Evolutionary conservation across 1,284 basidiomycete species (phyloP).

Genomic region (Wallemia mellicola): DNA sequence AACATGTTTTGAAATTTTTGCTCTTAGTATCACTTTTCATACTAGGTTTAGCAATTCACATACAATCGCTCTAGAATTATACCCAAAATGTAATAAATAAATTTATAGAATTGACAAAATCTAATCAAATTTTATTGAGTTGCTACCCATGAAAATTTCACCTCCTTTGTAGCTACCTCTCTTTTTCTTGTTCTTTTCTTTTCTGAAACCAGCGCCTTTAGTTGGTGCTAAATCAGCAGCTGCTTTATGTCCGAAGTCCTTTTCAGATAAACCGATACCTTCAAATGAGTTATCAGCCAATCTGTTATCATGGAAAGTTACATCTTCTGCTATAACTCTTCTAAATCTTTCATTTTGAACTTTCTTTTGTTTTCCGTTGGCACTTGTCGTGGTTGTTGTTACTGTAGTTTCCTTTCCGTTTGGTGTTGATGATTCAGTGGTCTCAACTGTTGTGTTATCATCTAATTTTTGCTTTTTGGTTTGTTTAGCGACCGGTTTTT

Average conservation of each 20-base stretch:
- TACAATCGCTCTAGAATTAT: background rate
- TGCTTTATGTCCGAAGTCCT: conserved; percentile 12
- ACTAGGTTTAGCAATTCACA: background rate
- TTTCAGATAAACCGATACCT: conserved; percentile 9
- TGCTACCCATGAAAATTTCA: conserved; percentile 4
- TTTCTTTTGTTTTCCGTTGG: conserved; percentile 3
- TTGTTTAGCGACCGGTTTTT: background rate
- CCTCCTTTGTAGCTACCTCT: conserved; percentile 13
- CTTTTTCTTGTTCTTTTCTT: conserved; percentile 16
- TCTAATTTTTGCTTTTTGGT: background rate
- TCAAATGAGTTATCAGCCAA: conserved; percentile 13
- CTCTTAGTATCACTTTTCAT: background rate
- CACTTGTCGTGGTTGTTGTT: background rate
- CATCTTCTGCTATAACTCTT: conserved; percentile 12
- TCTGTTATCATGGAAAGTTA: conserved; percentile 9
- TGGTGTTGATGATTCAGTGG: background rate
- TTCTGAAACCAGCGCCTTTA: conserved; percentile 13
- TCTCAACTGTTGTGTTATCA: background rate
- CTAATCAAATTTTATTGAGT: background rate
- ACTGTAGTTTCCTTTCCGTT: background rate
- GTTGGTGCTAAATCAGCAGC: conserved; percentile 12
- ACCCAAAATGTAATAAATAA: background rate
- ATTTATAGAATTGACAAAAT: background rate
- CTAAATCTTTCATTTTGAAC: conserved; percentile 7
- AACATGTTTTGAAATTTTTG: conserved; percentile 3